A percentile compares a stretch with the other conserved stretches of the same genome.
phyloP scores from a whole-genome alignment of 2,329 filamentous ascomycete species.

The Clarireedia homoeocarpa region DNA sequence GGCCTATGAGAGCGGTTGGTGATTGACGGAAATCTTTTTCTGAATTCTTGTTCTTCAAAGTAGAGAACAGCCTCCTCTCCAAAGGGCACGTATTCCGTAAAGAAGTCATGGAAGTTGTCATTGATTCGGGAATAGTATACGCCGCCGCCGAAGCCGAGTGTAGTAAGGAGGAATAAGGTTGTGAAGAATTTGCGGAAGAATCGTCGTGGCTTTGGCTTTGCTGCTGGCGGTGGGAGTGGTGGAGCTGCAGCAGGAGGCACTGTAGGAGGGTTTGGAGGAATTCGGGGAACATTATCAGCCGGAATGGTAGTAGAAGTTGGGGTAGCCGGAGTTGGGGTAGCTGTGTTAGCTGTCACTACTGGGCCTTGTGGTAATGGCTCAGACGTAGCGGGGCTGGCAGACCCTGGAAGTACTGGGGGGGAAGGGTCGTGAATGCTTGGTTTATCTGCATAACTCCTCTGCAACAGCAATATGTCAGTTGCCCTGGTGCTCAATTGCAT shows the following conservation, averaged over 20 bases:
- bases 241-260: slow-evolving; percentile 32
- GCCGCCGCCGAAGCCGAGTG: slow-evolving; percentile 75
- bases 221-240: slow-evolving; percentile 34
- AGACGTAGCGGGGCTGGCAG: slow-evolving; percentile 30
- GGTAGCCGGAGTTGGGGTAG: slow-evolving; percentile 23
- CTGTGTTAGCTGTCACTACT: slow-evolving; percentile 17
- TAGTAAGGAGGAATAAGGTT: slow-evolving; percentile 67
- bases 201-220: slow-evolving; percentile 53
- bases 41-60: slow-evolving; percentile 90
- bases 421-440: slow-evolving; percentile 39
- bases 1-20: slow-evolving; percentile 22
- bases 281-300: slow-evolving; percentile 39
- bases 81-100: slow-evolving; percentile 92
- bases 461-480: slow-evolving; percentile 11
- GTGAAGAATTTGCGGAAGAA: slow-evolving; percentile 70
- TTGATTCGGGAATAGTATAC: slow-evolving; percentile 89
- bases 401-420: slow-evolving; percentile 44
- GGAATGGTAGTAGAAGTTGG: slow-evolving; percentile 38
- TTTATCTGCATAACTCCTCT: slow-evolving; percentile 54
- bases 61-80: slow-evolving; percentile 93
- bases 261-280: slow-evolving; percentile 33
- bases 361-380: slow-evolving; percentile 31
- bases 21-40: slow-evolving; percentile 66
- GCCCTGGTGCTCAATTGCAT: slow-evolving; percentile 9
- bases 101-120: slow-evolving; percentile 99